These are phyloP conservation scores for Xylaria sp. DNA, from an alignment of 2,329 filamentous ascomycete species.

Conservation along the genomic window DNA sequence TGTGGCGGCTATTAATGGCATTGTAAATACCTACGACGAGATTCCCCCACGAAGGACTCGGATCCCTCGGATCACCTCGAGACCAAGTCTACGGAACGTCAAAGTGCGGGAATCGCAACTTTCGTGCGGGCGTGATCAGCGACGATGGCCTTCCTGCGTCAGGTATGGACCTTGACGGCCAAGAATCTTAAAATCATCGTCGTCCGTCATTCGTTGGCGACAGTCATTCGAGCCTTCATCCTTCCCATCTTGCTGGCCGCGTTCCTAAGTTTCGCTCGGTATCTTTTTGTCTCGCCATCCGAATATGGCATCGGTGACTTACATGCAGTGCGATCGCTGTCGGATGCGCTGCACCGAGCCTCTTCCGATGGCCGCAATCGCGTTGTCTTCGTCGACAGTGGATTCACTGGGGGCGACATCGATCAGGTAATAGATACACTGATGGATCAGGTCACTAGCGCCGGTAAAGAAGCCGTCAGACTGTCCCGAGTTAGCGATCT, in stretches of 20 bases:
- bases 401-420: conserved; percentile 75
- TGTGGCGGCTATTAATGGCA: conserved; percentile 27
- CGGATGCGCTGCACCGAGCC: conserved; percentile 70
- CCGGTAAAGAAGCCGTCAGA: conserved; percentile 67
- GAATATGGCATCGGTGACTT: conserved; percentile 76
- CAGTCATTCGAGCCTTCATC: conserved; percentile 67
- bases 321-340: conserved; percentile 70
- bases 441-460: conserved; percentile 64
- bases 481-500: conserved; percentile 68
- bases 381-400: conserved; percentile 83
- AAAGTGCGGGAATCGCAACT: conserved; percentile 19
- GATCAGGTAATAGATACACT: conserved; percentile 75
- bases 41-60: conserved; percentile 24
- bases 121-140: conserved; percentile 21
- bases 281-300: conserved; percentile 83
- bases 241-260: conserved; percentile 68
- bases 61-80: conserved; percentile 33
- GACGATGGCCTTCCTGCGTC: conserved; percentile 64
- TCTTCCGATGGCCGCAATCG: conserved; percentile 69
- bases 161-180: conserved; percentile 69
- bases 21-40: conserved; percentile 23
- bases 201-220: conserved; percentile 63
- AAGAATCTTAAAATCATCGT: conserved; percentile 72
- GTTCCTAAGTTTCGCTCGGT: conserved; percentile 78
- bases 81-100: conserved; percentile 11